A percentile compares a stretch with the other conserved stretches of the same genome.
These are phyloP conservation scores for Brassica juncea DNA, from an alignment of 345 rosid species.

Conservation along the genomic window DNA sequence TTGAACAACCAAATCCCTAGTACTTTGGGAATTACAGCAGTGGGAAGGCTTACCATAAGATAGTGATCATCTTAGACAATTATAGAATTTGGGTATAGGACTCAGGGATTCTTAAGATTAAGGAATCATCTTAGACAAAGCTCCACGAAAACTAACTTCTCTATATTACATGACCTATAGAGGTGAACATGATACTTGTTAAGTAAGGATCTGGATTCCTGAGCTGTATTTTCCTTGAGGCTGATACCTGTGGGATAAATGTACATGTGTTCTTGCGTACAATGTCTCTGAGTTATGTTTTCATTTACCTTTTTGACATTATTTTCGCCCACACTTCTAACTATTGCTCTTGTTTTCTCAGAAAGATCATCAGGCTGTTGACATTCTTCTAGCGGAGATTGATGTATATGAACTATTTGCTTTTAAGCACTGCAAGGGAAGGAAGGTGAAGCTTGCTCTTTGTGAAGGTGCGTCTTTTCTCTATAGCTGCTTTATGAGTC, in stretches of 20 bases:
- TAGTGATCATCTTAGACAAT: background rate
- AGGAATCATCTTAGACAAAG: slow-evolving; percentile 17
- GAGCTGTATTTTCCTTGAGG: slow-evolving; percentile 26
- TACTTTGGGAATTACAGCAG: slow-evolving; percentile 11
- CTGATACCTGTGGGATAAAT: slow-evolving; percentile 25
- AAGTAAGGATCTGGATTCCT: slow-evolving; percentile 9
- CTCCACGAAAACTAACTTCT: slow-evolving; percentile 11
- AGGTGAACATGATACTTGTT: slow-evolving; percentile 6
- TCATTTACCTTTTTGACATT: slow-evolving; percentile 26
- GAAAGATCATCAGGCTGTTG: slow-evolving; percentile 98
- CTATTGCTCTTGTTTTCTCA: slow-evolving; percentile 43
- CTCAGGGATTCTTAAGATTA: slow-evolving; percentile 5
- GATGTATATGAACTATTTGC: slow-evolving; percentile 99
- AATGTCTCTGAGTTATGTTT: slow-evolving; percentile 13
- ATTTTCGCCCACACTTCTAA: slow-evolving; percentile 23
- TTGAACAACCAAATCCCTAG: slow-evolving; percentile 17
- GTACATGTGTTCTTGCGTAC: background rate
- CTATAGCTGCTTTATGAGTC: slow-evolving; percentile 14
- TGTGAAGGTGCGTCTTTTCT: slow-evolving; percentile 71
- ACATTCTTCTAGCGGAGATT: slow-evolving; percentile 94
- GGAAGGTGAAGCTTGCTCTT: slow-evolving; percentile 89
- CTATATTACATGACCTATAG: background rate
- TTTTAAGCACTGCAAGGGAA: slow-evolving; percentile 97
- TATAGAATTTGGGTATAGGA: slow-evolving; percentile 4
- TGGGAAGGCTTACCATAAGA: slow-evolving; percentile 17